Evolutionary conservation across 441 rosid genomes (phyloP).

Genomic region (Populus hybrid): DNA sequence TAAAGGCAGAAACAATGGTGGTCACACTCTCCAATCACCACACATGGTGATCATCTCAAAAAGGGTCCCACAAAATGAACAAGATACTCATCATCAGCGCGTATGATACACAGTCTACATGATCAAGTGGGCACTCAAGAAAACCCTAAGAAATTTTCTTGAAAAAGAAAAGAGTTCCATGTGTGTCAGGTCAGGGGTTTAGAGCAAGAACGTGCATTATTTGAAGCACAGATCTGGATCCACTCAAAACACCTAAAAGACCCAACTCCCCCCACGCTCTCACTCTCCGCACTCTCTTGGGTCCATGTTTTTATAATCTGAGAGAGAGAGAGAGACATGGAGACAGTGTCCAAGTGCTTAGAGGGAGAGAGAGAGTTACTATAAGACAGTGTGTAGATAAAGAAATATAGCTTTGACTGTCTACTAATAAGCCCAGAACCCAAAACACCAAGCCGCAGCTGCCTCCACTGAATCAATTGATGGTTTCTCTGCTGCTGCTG

Average conservation of each 20-base stretch:
- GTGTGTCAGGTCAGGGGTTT: slow-evolving; percentile 20
- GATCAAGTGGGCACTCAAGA: background rate
- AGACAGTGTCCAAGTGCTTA: background rate
- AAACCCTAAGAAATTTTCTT: background rate
- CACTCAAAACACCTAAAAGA: slow-evolving; percentile 13
- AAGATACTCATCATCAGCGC: background rate
- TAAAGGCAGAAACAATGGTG: background rate
- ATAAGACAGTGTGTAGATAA: no score
- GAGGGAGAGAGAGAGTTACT: background rate
- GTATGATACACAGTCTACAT: background rate
- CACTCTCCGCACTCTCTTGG: background rate
- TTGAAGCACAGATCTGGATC: slow-evolving; percentile 36
- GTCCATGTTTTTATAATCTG: background rate
- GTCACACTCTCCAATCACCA: background rate
- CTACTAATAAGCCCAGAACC: slow-evolving; percentile 14
- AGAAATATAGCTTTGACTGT: slow-evolving; percentile 25
- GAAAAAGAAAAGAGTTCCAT: background rate
- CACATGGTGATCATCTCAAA: background rate
- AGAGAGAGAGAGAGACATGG: background rate
- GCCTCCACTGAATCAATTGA: slow-evolving; percentile 14
- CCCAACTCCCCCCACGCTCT: slow-evolving; percentile 4
- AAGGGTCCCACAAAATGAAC: background rate
- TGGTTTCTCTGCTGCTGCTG: slow-evolving; percentile 23
- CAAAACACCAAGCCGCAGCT: slow-evolving; percentile 10
- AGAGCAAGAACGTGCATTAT: slow-evolving; percentile 34